Evolutionary conservation across 2,329 filamentous ascomycete genomes (phyloP).

Genomic region (Xylariaceae sp.): DNA sequence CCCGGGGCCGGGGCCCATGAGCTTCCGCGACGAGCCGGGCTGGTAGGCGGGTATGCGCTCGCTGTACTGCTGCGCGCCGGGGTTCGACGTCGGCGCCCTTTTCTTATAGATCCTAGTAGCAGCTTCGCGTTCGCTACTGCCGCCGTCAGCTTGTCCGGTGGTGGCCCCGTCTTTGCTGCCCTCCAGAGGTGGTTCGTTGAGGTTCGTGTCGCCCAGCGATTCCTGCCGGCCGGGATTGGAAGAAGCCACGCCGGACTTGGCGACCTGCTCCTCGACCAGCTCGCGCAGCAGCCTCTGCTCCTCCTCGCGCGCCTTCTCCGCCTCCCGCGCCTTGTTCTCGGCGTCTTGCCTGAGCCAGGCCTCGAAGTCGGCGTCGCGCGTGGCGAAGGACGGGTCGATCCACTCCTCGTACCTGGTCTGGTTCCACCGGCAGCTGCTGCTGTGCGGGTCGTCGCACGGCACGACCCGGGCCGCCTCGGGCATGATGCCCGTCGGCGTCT

Average conservation of each 20-base stretch:
- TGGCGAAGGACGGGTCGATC: conserved; percentile 38
- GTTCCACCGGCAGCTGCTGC: conserved; percentile 43
- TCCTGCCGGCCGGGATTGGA: conserved; percentile 1
- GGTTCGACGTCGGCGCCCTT: too few relatives aligned
- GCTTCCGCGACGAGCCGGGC: too few relatives aligned
- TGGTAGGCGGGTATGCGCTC: too few relatives aligned
- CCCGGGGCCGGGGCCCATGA: too few relatives aligned
- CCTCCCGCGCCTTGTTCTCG: conserved; percentile 25
- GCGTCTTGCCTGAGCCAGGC: conserved; percentile 32
- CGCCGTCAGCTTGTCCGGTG: too few relatives aligned
- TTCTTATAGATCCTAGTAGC: too few relatives aligned
- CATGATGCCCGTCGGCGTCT: conserved; percentile 56
- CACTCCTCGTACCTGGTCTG: conserved; percentile 40
- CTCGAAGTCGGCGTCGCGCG: conserved; percentile 28
- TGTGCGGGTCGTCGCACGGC: conserved; percentile 38
- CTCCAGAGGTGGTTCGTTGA: conserved; percentile 5
- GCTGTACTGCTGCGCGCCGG: too few relatives aligned
- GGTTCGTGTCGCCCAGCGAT: conserved; percentile 3
- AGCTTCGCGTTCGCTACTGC: too few relatives aligned
- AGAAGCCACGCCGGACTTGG: too few relatives aligned
- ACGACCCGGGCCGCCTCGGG: conserved; percentile 45
- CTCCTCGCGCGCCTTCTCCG: conserved; percentile 23
- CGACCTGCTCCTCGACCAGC: neutral
- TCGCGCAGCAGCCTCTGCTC: conserved; percentile 11
- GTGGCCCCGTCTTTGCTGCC: neutral